Percentiles rank a stretch among this genome's conserved stretches.
phyloP scores from a whole-genome alignment of 129 eudicot species.

The Chrysanthemum lavandulifolium region DNA sequence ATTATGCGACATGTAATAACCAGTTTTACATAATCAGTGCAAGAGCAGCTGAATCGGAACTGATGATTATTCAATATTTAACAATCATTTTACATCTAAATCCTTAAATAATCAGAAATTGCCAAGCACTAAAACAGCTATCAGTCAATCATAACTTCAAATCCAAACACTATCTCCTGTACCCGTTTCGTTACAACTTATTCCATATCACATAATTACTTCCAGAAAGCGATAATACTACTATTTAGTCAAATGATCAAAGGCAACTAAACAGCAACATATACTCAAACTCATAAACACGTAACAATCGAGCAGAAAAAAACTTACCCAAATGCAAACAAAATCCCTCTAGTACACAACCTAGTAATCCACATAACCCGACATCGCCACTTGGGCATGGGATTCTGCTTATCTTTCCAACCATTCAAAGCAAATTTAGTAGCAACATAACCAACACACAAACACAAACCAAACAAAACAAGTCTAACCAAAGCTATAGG shows the following conservation, averaged over 20 bases:
- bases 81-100: too few relatives aligned
- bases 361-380: conserved; percentile 92
- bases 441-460: conserved; percentile 70
- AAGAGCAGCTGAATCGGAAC: too few relatives aligned
- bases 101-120: too few relatives aligned
- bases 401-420: conserved; percentile 84
- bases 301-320: not conserved
- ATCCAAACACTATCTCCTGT: too few relatives aligned
- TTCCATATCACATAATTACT: too few relatives aligned
- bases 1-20: too few relatives aligned
- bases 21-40: too few relatives aligned
- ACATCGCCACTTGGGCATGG: conserved; percentile 90
- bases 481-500: conserved; percentile 65
- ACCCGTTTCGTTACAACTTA: too few relatives aligned
- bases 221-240: too few relatives aligned
- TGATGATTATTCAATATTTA: too few relatives aligned
- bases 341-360: conserved; percentile 63
- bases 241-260: too few relatives aligned
- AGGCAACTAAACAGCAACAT: not conserved
- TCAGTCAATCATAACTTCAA: too few relatives aligned
- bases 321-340: conserved; percentile 84
- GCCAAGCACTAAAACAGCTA: not conserved
- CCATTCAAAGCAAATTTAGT: conserved; percentile 67
- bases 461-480: conserved; percentile 58
- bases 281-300: not conserved